Conservation (phyloP, 768 basidiomycete genomes). For the Gelatoporia subvermispora region DNA sequence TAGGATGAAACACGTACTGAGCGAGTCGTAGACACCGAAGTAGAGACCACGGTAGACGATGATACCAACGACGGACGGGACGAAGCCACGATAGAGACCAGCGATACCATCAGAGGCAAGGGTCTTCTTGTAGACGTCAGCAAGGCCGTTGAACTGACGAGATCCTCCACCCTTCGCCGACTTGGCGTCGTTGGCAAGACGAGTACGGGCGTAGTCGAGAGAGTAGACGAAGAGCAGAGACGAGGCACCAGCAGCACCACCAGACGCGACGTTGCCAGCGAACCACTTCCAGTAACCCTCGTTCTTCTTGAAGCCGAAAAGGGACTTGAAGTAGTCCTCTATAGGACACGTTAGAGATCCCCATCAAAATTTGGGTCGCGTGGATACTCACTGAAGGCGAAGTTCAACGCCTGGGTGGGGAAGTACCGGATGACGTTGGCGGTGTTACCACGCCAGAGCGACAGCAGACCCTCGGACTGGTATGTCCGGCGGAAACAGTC, state of each 20-base stretch:
- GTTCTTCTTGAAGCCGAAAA: slow-evolving; percentile 97
- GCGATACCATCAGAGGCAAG: slow-evolving; percentile 96
- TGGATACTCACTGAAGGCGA: slow-evolving; percentile 88
- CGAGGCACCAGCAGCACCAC: slow-evolving; percentile 99
- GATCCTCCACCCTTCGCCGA: slow-evolving; percentile 87
- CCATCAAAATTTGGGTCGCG: not conserved
- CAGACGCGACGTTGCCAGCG: slow-evolving; percentile 94
- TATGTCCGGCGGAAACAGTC: slow-evolving; percentile 94
- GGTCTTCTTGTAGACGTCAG: slow-evolving; percentile 97
- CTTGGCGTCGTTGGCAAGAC: slow-evolving; percentile 97
- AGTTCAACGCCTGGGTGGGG: slow-evolving; percentile 99
- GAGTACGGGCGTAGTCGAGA: slow-evolving; percentile 98
- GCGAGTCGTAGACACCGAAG: slow-evolving; percentile 95
- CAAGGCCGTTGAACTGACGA: slow-evolving; percentile 97
- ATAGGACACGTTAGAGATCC: slow-evolving; percentile 17
- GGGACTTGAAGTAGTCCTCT: slow-evolving; percentile 99
- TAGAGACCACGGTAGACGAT: slow-evolving; percentile 99
- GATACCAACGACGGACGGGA: slow-evolving; percentile 98
- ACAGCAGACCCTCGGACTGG: slow-evolving; percentile 89
- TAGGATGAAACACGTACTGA: slow-evolving; percentile 52
- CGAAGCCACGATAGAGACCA: slow-evolving; percentile 99
- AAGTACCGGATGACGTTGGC: slow-evolving; percentile 99
- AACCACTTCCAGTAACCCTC: slow-evolving; percentile 99
- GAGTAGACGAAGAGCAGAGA: slow-evolving; percentile 99
- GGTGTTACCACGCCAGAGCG: slow-evolving; percentile 99